Conservation (phyloP, 2,329 filamentous ascomycete genomes). For the Curvularia lunata region DNA sequence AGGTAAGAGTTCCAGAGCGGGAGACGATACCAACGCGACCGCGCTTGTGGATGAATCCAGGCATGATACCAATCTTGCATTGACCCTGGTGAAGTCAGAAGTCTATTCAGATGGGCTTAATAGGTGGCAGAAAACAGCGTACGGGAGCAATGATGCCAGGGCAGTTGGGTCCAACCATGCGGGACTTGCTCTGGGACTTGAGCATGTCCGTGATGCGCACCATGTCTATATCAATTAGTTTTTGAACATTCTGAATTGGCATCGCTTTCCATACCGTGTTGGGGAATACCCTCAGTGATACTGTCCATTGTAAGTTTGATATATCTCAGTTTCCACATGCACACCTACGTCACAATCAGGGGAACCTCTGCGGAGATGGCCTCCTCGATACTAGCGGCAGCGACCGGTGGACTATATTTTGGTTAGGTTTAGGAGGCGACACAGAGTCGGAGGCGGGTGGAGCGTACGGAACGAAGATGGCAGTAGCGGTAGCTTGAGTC, state of each 20-base stretch:
- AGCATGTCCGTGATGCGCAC: constrained; percentile 97
- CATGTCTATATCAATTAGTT: constrained; percentile 72
- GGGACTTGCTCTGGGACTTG: constrained; percentile 96
- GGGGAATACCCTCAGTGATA: constrained; percentile 97
- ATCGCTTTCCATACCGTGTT: constrained; percentile 73
- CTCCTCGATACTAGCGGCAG: constrained; percentile 95
- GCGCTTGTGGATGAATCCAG: constrained; percentile 99
- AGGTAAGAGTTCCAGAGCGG: constrained; percentile 95
- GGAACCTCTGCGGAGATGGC: constrained; percentile 91
- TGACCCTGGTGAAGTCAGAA: constrained; percentile 67
- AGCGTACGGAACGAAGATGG: constrained; percentile 90
- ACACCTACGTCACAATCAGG: constrained; percentile 79
- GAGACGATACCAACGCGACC: constrained; percentile 98
- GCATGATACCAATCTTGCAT: constrained; percentile 99
- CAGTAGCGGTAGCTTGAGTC: constrained; percentile 88
- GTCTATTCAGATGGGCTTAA: not conserved
- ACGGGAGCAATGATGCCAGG: constrained; percentile 90
- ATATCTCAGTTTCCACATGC: constrained; percentile 16
- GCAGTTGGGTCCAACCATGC: constrained; percentile 96
- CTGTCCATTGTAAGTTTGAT: constrained; percentile 48
- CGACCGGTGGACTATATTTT: constrained; percentile 75
- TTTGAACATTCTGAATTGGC: not conserved
- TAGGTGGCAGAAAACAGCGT: constrained; percentile 30
- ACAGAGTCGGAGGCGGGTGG: constrained; percentile 6
- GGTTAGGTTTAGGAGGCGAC: constrained; percentile 36